Evolutionary conservation across 768 basidiomycete species (phyloP), one percentile per base, ranked within the genome.

Genomic region (Jaapia argillacea): DNA sequence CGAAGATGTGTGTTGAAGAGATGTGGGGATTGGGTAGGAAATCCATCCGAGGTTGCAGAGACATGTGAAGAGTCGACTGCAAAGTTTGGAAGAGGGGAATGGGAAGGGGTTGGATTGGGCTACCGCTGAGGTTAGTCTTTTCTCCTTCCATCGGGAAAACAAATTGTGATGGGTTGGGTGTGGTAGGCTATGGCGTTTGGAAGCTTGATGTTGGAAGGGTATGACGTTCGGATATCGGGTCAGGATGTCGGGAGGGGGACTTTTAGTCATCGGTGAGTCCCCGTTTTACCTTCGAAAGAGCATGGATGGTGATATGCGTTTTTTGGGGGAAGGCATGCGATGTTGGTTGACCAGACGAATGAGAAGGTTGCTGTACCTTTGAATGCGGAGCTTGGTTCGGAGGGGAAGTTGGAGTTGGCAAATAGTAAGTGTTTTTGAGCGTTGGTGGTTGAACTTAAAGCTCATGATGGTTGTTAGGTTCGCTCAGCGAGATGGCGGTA

Each of bases 221-320:
- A 69, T 48, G 85, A 93, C 54, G 72, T 96, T 6, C 76, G 91
- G 13, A 87, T 96, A 24, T 91, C 89, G 2, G 92, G 92, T 5
- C 92, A 96, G 59, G 92, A 94, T 56, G 88, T 92, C 0, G 92
- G 91, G 0, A 60, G 91, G 28, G 91, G 92, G 2, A 92, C 89
- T 7, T 90, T 92, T 62, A 88, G 85, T 50, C 86, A 89, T 41
- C 68, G 84, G 74, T 74, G 37, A 13, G 63, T 47, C 26, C 23
- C 6, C 22, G 28, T 31, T 7, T n/a, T 41, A 16, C 36, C 6
- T 12, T n/a, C n/a, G n/a, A n/a, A n/a, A 26, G 27, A 23, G 44
- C 22, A 20, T 22, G 4, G n/a, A 16, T 43, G 10, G 18, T 44
- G 27, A 13, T 5, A 40, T 5, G 24, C 10, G 3, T 26, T 44